Percentiles rank a stretch among this genome's conserved stretches.
Conservation (phyloP, 257 asterid species). For the Cinchona pubescens region DNA sequence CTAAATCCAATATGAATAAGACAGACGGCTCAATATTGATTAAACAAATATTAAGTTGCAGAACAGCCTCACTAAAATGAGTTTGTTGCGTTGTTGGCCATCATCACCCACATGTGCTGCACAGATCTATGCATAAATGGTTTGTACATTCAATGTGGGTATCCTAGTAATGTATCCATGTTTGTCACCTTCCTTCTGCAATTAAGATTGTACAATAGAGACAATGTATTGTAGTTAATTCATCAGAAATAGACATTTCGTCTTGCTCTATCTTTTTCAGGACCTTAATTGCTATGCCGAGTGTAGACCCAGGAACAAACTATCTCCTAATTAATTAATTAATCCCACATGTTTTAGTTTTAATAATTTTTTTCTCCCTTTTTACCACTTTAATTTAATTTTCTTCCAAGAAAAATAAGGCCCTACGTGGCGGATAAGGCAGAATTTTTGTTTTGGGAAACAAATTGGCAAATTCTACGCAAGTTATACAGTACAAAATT, state of each 20-base stretch:
- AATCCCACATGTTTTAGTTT: no score
- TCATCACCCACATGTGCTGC: conserved; percentile 27
- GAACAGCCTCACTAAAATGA: conserved; percentile 6
- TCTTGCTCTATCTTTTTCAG: conserved; percentile 9
- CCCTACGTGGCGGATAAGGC: no score
- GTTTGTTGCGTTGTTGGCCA: conserved; percentile 24
- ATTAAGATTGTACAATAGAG: neutral
- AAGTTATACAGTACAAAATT: no score
- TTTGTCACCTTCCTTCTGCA: conserved; percentile 6
- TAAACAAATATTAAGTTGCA: conserved; percentile 13
- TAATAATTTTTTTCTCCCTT: no score
- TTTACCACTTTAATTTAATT: neutral
- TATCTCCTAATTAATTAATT: neutral
- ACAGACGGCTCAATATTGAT: no score
- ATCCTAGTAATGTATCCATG: conserved; percentile 5
- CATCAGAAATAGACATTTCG: conserved; percentile 3
- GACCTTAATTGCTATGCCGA: neutral
- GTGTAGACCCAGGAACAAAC: neutral
- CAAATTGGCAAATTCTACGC: no score
- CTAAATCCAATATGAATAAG: conserved; percentile 11
- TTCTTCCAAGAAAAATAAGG: no score
- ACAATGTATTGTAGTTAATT: neutral
- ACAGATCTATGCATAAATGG: neutral
- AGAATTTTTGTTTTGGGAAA: no score
- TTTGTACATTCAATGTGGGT: conserved; percentile 1